Base-by-base conservation (phyloP, 2,329 filamentous ascomycete species). In the Aspergillus sp. region DNA sequence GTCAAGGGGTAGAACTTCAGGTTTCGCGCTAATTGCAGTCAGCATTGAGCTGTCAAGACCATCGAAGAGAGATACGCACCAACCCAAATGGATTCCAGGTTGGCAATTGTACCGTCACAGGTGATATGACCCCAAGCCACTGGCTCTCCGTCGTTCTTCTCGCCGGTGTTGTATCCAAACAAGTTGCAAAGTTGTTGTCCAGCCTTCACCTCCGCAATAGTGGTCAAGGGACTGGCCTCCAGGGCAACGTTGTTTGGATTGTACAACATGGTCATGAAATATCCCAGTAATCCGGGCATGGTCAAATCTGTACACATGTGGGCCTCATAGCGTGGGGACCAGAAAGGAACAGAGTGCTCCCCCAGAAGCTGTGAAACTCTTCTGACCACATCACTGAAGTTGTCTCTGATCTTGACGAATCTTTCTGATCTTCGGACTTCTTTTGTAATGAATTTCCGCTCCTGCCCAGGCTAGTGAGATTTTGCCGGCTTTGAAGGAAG, bases 241-340 rank as follows among this genome's bases (percentile, higher is more conserved):
- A 73, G 53, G 1, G 71, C 61, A 1, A 75, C 68, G 33, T 75
- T 76, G 58, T 76, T 76, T 0, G 73, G 72, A 42, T 76, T 75
- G 48, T 74, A 75, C 27, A 76, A 32, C 72, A 75, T 75, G 0
- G 72, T 72, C 62, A 72, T 72, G 29, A 74, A 70, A 52, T 74
- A 74, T 1, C 72, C 72, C 3, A 74, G 58, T 2, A 74, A 44
- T 1, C 66, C 62, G 0, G 72, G 59, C 67, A 73, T 73, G 41
- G 58, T 66, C 54, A 73, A 42, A 47, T 74, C 58, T 8, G 62
- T 67, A 32, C 42, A 67, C 73, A 76, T 75, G 46, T 76, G 73
- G 3, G 61, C 72, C 41, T 72, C 62, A 54, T 76, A 76, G 0
- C 71, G 64, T 1, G 72, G 56, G 5, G 49, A 53, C 56, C 71